Evolutionary conservation across 371 early-diverging fungal genomes (phyloP).

Genomic region (Mucor velutinosus): DNA sequence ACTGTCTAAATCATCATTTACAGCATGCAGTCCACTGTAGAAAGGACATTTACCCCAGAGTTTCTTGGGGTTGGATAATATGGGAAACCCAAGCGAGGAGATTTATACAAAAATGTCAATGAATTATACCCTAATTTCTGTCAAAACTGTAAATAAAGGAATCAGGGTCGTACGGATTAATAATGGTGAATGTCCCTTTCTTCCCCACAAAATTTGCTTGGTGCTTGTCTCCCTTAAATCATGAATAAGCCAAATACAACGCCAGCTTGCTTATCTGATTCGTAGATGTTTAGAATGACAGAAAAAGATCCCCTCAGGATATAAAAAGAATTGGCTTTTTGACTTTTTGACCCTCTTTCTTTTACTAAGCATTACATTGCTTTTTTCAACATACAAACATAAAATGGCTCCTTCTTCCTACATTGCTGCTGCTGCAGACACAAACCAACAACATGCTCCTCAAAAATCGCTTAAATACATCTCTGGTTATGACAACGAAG

Average conservation of each 20-base stretch:
- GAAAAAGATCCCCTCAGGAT: neutral
- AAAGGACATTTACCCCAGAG: neutral
- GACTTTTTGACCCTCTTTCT: too few relatives aligned
- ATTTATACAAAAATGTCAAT: neutral
- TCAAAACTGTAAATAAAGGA: neutral
- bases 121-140: neutral
- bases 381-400: neutral
- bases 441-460: neutral
- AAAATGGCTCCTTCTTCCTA: conserved; percentile 82
- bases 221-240: neutral
- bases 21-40: too few relatives aligned
- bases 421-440: conserved; percentile 69
- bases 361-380: neutral
- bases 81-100: neutral
- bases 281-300: neutral
- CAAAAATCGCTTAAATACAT: neutral
- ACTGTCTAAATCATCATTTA: too few relatives aligned
- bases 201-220: conserved; percentile 1
- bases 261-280: conserved; percentile 6
- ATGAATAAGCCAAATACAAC: conserved; percentile 1
- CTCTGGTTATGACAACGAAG: conserved; percentile 28
- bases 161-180: conserved; percentile 1
- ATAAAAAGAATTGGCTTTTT: neutral
- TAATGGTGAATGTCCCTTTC: neutral
- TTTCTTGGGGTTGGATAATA: neutral